A percentile compares a stretch with the other conserved stretches of the same genome.
phyloP scores from a whole-genome alignment of 2,329 filamentous ascomycete genomes.

The Botrytis paeoniae region DNA sequence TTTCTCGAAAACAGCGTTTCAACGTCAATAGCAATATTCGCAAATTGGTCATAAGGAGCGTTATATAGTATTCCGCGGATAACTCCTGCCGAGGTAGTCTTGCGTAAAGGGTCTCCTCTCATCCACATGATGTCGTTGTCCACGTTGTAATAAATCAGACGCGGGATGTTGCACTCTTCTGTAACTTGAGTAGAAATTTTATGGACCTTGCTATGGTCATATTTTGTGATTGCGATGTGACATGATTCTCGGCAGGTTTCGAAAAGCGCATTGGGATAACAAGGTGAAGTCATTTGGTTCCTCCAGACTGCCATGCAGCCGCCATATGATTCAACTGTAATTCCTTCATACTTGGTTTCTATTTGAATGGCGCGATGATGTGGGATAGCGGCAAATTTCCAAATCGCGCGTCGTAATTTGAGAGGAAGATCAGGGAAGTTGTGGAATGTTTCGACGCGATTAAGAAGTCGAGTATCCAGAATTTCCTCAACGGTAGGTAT shows the following conservation, averaged over 20 bases:
- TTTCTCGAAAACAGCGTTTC: background rate
- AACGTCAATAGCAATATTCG: background rate
- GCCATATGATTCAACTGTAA: background rate
- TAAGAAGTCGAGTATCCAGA: background rate
- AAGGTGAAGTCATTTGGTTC: background rate
- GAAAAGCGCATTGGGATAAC: background rate
- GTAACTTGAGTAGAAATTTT: background rate
- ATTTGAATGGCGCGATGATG: background rate
- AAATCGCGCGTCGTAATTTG: background rate
- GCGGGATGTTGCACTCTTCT: background rate
- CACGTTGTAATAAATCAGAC: background rate
- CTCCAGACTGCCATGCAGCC: background rate
- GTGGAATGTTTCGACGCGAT: background rate
- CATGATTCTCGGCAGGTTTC: background rate
- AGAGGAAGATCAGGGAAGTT: background rate
- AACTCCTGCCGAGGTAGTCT: background rate
- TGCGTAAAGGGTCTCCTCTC: background rate
- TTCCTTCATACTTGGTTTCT: background rate
- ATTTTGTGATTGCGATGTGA: background rate
- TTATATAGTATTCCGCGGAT: fast-evolving
- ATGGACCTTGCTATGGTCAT: background rate
- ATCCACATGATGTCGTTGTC: background rate
- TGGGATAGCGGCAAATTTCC: background rate
- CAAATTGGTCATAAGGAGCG: background rate
- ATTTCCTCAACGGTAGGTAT: background rate